Base-by-base conservation (phyloP, 768 basidiomycete genomes). In the Paxillus ammoniavirescens region DNA sequence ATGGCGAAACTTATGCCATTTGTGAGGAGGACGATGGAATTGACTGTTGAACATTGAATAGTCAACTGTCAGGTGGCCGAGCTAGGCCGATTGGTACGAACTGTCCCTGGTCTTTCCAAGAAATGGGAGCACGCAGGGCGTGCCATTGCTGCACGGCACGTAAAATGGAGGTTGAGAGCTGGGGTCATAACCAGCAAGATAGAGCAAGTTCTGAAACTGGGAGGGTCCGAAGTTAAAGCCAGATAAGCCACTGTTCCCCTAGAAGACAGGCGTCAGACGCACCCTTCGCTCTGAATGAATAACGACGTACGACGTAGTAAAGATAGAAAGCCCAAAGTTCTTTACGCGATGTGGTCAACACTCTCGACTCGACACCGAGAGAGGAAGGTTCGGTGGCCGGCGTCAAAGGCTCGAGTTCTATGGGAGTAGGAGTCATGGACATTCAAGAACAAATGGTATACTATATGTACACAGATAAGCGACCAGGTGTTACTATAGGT, bases 1-100 rank as follows among this genome's bases (percentile, higher is more conserved):
- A 91, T 77, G 0, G 86, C 87, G 61, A 90, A 90, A 55, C 84
- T 86, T 42, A 91, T 82, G 4, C 89, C 89, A 60, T 91, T 91
- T 8, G 87, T 89, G 51, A 89, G 74, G 23, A 90, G 76, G 5
- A 90, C 86, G 56, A 90, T 87, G 2, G 88, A 86, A 61, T 88
- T 91, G 52, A 88, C 86, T 88, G 60, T 15, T 8, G 23, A 17
- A 44, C 9, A 40, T 15, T 8, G 21, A 17, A 43, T 8, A 41
- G 33, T n/a, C 42, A 53, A 31, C n/a, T 18, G 1, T 37, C 46
- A 36, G 12, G 10, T 17, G 9, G 17, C 36, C 0, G 23, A 21
- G n/a, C 13, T 36, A 14, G 17, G 15, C 31, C 15, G 31, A 44
- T n/a, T 33, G 10, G 15, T 40, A 58, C 82, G 49, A 56, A 86